phyloP scores from a whole-genome alignment of 768 basidiomycete species.

The Suillus tomentosus region DNA sequence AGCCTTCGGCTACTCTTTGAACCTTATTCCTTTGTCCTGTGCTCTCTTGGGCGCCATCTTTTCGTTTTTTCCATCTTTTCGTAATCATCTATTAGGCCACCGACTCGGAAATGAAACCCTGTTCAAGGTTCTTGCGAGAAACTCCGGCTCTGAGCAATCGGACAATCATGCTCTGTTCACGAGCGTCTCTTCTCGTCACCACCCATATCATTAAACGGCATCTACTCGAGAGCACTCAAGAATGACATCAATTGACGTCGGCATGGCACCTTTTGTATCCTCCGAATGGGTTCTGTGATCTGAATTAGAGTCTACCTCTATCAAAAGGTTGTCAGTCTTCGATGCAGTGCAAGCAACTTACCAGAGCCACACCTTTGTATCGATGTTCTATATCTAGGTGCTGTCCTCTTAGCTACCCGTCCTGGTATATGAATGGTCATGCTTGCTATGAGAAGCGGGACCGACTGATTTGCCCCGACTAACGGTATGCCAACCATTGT shows the following conservation, averaged over 20 bases:
- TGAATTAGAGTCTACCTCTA: slow-evolving; percentile 6
- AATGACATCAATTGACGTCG: slow-evolving; percentile 6
- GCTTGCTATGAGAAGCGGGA: background rate
- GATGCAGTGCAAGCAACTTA: slow-evolving; percentile 9
- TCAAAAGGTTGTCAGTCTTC: slow-evolving; percentile 7
- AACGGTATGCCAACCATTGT: background rate
- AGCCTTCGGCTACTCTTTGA: slow-evolving; percentile 17
- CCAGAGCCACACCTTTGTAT: slow-evolving; percentile 4
- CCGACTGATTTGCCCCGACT: background rate
- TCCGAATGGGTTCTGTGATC: slow-evolving; percentile 2
- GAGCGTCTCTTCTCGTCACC: background rate
- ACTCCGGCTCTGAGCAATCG: background rate
- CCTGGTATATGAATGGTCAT: background rate
- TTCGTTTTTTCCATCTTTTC: background rate
- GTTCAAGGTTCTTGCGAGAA: background rate
- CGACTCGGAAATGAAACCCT: background rate
- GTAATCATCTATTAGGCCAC: background rate
- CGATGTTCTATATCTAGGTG: slow-evolving; percentile 2
- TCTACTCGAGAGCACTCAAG: background rate
- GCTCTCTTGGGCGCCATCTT: background rate
- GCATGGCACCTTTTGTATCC: slow-evolving; percentile 6
- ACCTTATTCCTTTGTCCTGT: slow-evolving; percentile 23
- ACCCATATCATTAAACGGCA: background rate
- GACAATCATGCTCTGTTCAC: background rate
- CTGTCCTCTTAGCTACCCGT: background rate